Base-by-base conservation (phyloP, 2,329 filamentous ascomycete species). In the Acrocalymma vagum region DNA sequence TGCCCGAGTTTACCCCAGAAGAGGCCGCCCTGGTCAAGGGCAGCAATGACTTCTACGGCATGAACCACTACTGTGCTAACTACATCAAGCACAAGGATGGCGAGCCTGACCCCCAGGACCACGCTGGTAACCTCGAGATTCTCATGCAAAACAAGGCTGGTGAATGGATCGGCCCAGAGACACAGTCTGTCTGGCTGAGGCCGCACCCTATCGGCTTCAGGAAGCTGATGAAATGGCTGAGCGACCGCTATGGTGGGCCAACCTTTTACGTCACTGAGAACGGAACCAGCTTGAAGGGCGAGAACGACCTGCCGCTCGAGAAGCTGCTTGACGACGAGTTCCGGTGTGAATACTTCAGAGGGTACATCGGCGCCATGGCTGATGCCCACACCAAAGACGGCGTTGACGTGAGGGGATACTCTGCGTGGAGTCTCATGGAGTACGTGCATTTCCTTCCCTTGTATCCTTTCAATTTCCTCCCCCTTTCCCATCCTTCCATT, bases 31-130 rank as follows among this genome's bases (percentile, higher is more conserved):
- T 94, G n/a, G 84, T 95, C 29, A 79, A 86, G 61, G 89, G 88
- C n/a, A 90, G 86, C 65, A 94, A 94, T 69, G 90, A 95, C 76
- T 95, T 95, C 72, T 95, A 95, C 71, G 90, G 89, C 69, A 93
- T 93, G 88, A 95, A 95, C 77, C 87, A 91, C 78, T 95, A 95
- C 77, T 92, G 88, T 34, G 87, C 89, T 63, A 89, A 94, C 78
- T 95, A 88, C 73, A 85, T 95, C 73, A 85, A 84, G 68, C 85
- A 92, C 72, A 82, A 83, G 62, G 78, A 80, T 6, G 80, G 78
- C 6, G 73, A 78, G 31, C 73, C 88, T 0, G 77, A 81, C 1
- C 74, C 75, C 4, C 78, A 87, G 34, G 90, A 95, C 72, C 84
- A 83, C 69, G 74, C 83, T 9, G 90, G 90, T 37, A 87, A 95